Percentiles rank a stretch among this genome's conserved stretches.
These are phyloP conservation scores for Penicillium taxi DNA, from an alignment of 495 filamentous ascomycete genomes.

Conservation along the genomic window DNA sequence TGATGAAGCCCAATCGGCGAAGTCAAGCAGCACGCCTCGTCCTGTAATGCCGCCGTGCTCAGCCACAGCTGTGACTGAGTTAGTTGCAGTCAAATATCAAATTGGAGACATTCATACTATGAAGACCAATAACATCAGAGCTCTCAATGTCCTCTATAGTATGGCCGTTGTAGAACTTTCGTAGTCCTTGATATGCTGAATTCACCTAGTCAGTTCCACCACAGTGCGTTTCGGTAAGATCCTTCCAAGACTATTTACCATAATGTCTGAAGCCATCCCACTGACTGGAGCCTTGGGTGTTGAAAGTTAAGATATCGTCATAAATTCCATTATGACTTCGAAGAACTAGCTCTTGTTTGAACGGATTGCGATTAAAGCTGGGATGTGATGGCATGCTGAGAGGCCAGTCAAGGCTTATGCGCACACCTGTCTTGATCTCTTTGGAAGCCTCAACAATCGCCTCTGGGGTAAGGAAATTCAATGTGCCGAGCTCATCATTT, in stretches of 20 bases:
- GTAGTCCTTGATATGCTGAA: constrained; percentile 34
- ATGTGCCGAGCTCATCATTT: constrained; percentile 42
- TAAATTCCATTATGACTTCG: constrained; percentile 34
- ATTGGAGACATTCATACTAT: constrained; percentile 24
- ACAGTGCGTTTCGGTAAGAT: background rate
- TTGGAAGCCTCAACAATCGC: constrained; percentile 39
- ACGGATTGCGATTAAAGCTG: constrained; percentile 28
- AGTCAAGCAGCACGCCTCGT: constrained; percentile 45
- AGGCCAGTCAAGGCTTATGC: constrained; percentile 43
- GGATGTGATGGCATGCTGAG: constrained; percentile 32
- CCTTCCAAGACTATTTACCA: constrained; percentile 12
- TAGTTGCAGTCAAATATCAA: background rate
- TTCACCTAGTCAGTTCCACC: background rate
- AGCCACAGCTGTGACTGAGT: constrained; percentile 13
- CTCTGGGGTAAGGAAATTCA: constrained; percentile 46
- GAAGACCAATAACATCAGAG: constrained; percentile 22
- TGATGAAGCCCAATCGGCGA: constrained; percentile 38
- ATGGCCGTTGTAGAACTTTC: constrained; percentile 54
- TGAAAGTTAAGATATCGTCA: constrained; percentile 51
- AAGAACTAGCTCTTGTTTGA: constrained; percentile 31
- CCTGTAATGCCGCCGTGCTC: constrained; percentile 35
- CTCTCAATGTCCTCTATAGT: constrained; percentile 48
- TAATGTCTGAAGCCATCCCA: constrained; percentile 49
- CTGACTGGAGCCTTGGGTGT: constrained; percentile 35
- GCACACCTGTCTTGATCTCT: constrained; percentile 47